Evolutionary conservation across 441 rosid genomes (phyloP).

Genomic region (Populus hybrid): DNA sequence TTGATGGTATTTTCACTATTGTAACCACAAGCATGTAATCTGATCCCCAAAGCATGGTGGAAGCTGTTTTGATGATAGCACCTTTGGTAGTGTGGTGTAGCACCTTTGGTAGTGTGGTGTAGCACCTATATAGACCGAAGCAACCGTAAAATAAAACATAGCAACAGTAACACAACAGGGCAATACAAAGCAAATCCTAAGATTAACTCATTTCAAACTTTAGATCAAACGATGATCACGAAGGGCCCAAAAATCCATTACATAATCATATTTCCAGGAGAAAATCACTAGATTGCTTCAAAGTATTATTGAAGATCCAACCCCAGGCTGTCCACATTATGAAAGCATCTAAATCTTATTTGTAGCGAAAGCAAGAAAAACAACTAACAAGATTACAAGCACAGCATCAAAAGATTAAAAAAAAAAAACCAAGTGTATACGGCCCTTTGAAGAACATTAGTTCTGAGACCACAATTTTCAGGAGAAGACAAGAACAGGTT

Average conservation of each 20-base stretch:
- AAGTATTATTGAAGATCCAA: conserved; percentile 10
- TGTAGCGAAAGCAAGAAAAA: background rate
- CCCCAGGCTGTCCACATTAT: background rate
- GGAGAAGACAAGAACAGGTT: background rate
- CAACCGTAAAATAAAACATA: too few species aligned
- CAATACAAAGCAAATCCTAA: background rate
- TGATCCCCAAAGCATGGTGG: background rate
- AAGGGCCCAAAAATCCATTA: background rate
- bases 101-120: background rate
- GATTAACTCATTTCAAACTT: background rate
- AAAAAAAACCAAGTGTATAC: background rate
- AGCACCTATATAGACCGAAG: background rate
- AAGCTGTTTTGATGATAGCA: background rate
- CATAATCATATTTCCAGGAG: background rate
- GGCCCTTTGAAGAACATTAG: background rate
- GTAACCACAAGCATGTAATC: background rate
- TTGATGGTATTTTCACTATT: background rate
- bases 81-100: background rate
- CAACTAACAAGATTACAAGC: conserved; percentile 5
- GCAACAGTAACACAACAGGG: background rate
- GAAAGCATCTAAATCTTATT: background rate
- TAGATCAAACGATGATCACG: background rate
- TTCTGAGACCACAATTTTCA: conserved; percentile 7
- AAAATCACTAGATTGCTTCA: conserved; percentile 9
- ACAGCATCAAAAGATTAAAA: background rate